phyloP scores from a whole-genome alignment of 2,329 filamentous ascomycete species.

The Cladosporium austrohemisphaericum region DNA sequence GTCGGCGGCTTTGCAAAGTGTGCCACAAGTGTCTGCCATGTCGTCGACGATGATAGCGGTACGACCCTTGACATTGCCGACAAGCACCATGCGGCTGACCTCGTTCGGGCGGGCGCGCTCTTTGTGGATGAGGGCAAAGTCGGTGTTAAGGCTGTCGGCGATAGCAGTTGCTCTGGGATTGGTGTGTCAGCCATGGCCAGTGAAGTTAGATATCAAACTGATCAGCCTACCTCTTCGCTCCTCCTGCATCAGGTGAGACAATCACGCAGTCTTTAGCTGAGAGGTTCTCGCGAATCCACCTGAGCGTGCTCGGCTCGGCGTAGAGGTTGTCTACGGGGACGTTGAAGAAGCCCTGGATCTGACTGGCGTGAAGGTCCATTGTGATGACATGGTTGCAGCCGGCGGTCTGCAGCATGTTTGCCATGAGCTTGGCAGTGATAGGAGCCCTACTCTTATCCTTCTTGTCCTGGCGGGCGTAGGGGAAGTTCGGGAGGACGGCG shows the following conservation, averaged over 20 bases:
- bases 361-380: constrained; percentile 90
- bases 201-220: background rate
- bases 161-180: constrained; percentile 73
- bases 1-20: constrained; percentile 79
- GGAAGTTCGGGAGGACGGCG: constrained; percentile 92
- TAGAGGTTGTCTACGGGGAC: constrained; percentile 78
- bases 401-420: constrained; percentile 94
- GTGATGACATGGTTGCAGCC: constrained; percentile 93
- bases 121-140: constrained; percentile 95
- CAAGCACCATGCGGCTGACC: constrained; percentile 90
- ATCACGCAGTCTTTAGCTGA: constrained; percentile 81
- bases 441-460: constrained; percentile 95
- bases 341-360: constrained; percentile 96
- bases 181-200: constrained; percentile 9
- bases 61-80: constrained; percentile 87
- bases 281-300: constrained; percentile 87
- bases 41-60: constrained; percentile 95
- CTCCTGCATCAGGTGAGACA: constrained; percentile 90
- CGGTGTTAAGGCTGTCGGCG: constrained; percentile 83
- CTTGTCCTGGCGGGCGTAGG: constrained; percentile 95
- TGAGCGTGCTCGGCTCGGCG: constrained; percentile 84
- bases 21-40: constrained; percentile 96
- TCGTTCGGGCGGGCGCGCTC: constrained; percentile 88
- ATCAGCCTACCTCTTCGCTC: constrained; percentile 75
- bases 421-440: constrained; percentile 91